A percentile compares a stretch with the other conserved stretches of the same genome.
These are phyloP conservation scores for Bromus sterilis DNA, from an alignment of 176 grass and related monocot species.

Conservation along the genomic window DNA sequence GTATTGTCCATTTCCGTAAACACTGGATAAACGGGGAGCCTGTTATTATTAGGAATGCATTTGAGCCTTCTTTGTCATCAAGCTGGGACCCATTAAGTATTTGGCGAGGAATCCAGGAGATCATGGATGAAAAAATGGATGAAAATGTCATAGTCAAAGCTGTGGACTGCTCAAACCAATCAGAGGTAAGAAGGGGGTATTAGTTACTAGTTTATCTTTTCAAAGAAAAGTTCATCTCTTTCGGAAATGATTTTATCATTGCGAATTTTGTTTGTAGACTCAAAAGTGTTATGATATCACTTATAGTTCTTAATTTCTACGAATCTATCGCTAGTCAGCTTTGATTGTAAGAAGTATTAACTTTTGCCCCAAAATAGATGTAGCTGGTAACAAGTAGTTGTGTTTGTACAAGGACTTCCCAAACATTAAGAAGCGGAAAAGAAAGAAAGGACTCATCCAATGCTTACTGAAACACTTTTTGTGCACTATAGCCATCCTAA, in stretches of 20 bases:
- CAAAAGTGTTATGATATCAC: neutral
- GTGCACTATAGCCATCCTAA: neutral
- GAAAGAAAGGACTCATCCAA: too few relatives aligned
- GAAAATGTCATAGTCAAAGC: constrained; percentile 68
- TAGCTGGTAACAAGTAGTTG: neutral
- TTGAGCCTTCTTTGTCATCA: constrained; percentile 70
- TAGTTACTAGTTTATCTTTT: constrained; percentile 12
- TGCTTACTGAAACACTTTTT: constrained; percentile 2
- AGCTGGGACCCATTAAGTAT: constrained; percentile 87
- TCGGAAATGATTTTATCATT: neutral
- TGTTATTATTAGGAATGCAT: constrained; percentile 64
- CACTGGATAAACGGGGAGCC: constrained; percentile 85
- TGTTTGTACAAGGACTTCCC: neutral
- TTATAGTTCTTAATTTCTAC: too few relatives aligned
- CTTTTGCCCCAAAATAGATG: neutral
- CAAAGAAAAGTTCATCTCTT: neutral
- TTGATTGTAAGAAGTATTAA: constrained; percentile 13
- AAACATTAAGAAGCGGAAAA: neutral
- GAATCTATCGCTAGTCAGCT: neutral
- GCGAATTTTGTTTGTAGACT: neutral
- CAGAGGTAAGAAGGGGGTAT: constrained; percentile 47
- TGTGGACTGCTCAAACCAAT: constrained; percentile 61
- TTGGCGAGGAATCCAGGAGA: constrained; percentile 82
- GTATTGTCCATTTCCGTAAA: constrained; percentile 70
- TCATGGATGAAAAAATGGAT: constrained; percentile 63